Evolutionary conservation across 371 early-diverging fungal species (phyloP).

Genomic region (Syncephalastrum contaminatum): DNA sequence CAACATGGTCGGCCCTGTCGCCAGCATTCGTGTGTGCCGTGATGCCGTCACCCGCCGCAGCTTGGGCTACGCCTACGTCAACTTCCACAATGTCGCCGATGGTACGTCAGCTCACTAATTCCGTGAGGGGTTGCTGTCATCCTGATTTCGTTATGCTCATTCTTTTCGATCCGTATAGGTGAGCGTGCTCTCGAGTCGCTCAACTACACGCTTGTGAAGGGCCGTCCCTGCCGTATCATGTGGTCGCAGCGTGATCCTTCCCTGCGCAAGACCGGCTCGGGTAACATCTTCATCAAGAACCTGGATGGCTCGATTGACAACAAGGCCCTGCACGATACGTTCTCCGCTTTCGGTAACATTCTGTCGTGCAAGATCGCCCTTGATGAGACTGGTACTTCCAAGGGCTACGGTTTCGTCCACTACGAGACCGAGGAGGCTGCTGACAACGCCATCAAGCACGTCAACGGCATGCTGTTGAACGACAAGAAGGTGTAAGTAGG

Average conservation of each 20-base stretch:
- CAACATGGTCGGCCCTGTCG: constrained; percentile 94
- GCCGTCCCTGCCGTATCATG: constrained; percentile 97
- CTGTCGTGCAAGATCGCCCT: constrained; percentile 98
- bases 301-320: constrained; percentile 95
- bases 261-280: constrained; percentile 88
- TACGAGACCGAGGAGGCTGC: constrained; percentile 97
- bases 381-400: constrained; percentile 82
- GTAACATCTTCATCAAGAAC: constrained; percentile 99
- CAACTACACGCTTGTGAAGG: constrained; percentile 95
- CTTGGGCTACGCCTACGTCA: constrained; percentile 98
- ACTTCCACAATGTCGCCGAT: constrained; percentile 83
- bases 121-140: constrained; percentile 16
- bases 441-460: constrained; percentile 94
- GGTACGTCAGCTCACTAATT: constrained; percentile 43
- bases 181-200: constrained; percentile 93
- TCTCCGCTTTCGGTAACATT: constrained; percentile 98
- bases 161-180: constrained; percentile 36
- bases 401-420: constrained; percentile 99
- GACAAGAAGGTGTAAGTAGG: constrained; percentile 82
- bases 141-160: constrained; percentile 8
- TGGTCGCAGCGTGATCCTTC: constrained; percentile 99
- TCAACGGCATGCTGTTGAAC: constrained; percentile 99
- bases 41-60: constrained; percentile 97
- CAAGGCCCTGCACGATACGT: constrained; percentile 99
- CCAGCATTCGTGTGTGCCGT: constrained; percentile 97